These are phyloP conservation scores for Alternaria sp. DNA, from an alignment of 2,329 filamentous ascomycete species.

Conservation along the genomic window DNA sequence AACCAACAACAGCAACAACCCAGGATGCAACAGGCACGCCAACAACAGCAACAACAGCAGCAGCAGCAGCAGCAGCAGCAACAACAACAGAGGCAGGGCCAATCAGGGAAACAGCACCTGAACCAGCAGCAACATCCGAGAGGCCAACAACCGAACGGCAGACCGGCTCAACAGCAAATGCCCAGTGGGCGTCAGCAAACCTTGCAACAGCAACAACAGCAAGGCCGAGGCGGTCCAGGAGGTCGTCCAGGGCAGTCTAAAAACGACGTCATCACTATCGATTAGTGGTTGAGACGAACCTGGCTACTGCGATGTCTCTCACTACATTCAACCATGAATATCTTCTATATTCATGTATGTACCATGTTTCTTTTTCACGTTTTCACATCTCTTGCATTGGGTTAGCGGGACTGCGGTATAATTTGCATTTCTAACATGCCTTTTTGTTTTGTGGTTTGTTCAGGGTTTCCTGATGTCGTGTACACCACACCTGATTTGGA, in stretches of 20 bases:
- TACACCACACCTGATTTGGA: neutral
- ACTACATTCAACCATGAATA: neutral
- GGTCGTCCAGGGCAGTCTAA: slow-evolving; percentile 16
- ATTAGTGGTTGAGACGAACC: slow-evolving; percentile 15
- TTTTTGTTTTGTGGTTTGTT: neutral
- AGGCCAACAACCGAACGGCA: slow-evolving; percentile 17
- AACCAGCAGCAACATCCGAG: slow-evolving; percentile 24
- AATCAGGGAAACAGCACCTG: slow-evolving; percentile 14
- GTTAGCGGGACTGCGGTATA: slow-evolving; percentile 2
- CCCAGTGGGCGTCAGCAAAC: slow-evolving; percentile 9
- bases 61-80: slow-evolving; percentile 9
- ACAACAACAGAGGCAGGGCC: slow-evolving; percentile 9
- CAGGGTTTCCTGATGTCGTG: neutral
- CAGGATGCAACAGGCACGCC: slow-evolving; percentile 15
- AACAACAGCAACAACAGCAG: slow-evolving; percentile 16
- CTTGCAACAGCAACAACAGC: slow-evolving; percentile 16
- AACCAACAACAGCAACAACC: slow-evolving; percentile 15
- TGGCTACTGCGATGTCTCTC: neutral
- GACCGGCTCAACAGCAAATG: slow-evolving; percentile 16
- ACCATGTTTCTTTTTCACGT: neutral
- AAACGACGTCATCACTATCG: slow-evolving; percentile 37
- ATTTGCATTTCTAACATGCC: neutral
- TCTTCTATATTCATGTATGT: neutral
- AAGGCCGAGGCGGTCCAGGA: slow-evolving; percentile 13
- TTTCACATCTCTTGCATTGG: neutral